Base-by-base conservation (phyloP, 2,329 filamentous ascomycete genomes). In the Verticillium zaregamsianum region DNA sequence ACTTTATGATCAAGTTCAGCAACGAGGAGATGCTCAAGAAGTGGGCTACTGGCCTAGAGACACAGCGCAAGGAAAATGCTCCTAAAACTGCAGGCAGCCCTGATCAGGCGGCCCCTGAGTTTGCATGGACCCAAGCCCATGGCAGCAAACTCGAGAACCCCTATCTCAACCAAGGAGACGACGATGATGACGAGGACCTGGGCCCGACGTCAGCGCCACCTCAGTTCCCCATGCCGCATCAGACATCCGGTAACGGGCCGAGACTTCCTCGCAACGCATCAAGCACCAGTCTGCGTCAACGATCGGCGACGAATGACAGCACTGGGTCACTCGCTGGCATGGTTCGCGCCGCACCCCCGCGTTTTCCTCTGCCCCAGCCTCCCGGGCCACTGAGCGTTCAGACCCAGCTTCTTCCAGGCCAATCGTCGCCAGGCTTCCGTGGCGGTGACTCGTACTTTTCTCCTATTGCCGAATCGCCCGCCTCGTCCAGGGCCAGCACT, bases 1-100 rank as follows among this genome's bases (percentile, higher is more conserved):
- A 96, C 71, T 98, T 99, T 74, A 89, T 94, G 69, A 96, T 99
- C 72, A 91, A 92, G 67, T 98, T 97, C 74, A 84, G 86, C 58
- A 95, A 94, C 64, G 95, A 99, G 74, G 93, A 97, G 67, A 87
- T 84, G 15, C 93, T 98, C 88, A 93, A 90, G 76, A 97, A 94
- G 72, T 99, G 95, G 95, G 89, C 90, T 32, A 81, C 81, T 9
- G 88, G 91, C 49, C 86, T 97, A 31, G 91, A 96, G 66, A 82
- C 79, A 2, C 93, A 97, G 75, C 84, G 92, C 63, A 86, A 87
- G 80, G 77, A 82, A 72, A 82, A 86, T 69, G 74, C 82, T 64
- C 72, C 83, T 66, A 73, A 85, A 72, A 56, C 82, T 69, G 74
- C 78, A 17, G 66, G 73, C 32, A 80, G 75, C 69, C 75, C 80